Evolutionary conservation across 2,329 filamentous ascomycete genomes (phyloP), one percentile per base, ranked within the genome.

Genomic region (Claviceps quebecensis): DNA sequence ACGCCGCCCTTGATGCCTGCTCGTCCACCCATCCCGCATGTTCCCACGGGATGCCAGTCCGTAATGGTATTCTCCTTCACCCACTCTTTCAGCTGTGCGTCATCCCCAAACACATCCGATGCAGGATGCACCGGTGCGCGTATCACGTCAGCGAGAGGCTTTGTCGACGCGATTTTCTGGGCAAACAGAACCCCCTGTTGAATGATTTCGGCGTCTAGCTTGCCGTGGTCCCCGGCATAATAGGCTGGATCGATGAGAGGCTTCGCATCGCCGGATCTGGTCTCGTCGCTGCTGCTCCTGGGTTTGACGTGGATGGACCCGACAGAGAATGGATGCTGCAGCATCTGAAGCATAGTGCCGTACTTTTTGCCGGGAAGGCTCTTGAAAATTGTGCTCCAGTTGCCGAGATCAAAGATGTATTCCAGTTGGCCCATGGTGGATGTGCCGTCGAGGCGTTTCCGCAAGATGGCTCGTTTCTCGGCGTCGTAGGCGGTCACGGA

Each of bases 281-380:
- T 5, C 29, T 34, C 29, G 9, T 34, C 29, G 44, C 11, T 49
- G 13, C 49, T 47, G 14, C 51, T 50, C 14, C 56, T 49, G 2
- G 62, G 56, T 2, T 52, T 60, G 48, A 77, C 68, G 53, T 78
- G 75, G 9, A 77, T 64, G 2, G 65, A 69, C 0, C 75, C 75
- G 3, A 66, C 62, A 0, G 72, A 71, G 34, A 74, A 74, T 0
- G 75, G 74, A 58, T 77, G 75, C 53, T 76, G 73, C 1, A 77
- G 60, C 53, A 76, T 71, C 52, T 71, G 69, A 0, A 76, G 56
- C 64, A 76, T 68, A 2, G 70, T 74, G 8, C 64, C 72, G 52
- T 76, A 75, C 51, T 67, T 69, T 53, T 71, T 75, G 2, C 60
- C 63, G 45, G 60, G 52, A 55, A 62, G 46, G 50, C 62, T 50